Percentiles rank a stretch among this genome's conserved stretches.
Conservation (phyloP, 176 grass and related monocot species). For the Cenchrus americanus region DNA sequence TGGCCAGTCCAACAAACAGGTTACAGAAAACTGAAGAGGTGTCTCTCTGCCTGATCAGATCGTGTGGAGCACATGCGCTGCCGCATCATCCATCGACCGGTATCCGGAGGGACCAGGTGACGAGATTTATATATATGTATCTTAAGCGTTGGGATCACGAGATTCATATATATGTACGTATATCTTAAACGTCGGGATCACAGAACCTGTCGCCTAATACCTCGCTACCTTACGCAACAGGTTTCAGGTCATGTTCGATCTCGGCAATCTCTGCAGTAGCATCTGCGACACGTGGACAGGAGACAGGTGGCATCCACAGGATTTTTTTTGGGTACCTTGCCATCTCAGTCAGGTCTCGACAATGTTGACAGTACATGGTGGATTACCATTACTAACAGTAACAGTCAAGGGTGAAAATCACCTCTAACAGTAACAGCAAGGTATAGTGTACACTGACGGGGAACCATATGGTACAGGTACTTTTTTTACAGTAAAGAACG, state of each 20-base stretch:
- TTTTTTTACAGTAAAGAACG: neutral
- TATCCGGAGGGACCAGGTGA: neutral
- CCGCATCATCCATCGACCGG: neutral
- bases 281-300: neutral
- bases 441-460: too few relatives aligned
- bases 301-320: neutral
- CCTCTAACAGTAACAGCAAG: too few relatives aligned
- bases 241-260: slow-evolving; percentile 23
- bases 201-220: neutral
- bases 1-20: neutral
- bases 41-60: neutral
- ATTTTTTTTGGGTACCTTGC: neutral
- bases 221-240: neutral
- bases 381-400: neutral
- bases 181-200: neutral
- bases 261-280: neutral
- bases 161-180: too few relatives aligned
- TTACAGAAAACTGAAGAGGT: neutral
- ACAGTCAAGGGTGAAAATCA: too few relatives aligned
- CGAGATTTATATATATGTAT: neutral
- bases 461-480: too few relatives aligned
- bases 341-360: neutral
- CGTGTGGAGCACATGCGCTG: slow-evolving; percentile 17
- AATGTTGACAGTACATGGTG: neutral
- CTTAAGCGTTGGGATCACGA: neutral